Base-by-base conservation (phyloP, 768 basidiomycete species). In the Trametopsis cervina region DNA sequence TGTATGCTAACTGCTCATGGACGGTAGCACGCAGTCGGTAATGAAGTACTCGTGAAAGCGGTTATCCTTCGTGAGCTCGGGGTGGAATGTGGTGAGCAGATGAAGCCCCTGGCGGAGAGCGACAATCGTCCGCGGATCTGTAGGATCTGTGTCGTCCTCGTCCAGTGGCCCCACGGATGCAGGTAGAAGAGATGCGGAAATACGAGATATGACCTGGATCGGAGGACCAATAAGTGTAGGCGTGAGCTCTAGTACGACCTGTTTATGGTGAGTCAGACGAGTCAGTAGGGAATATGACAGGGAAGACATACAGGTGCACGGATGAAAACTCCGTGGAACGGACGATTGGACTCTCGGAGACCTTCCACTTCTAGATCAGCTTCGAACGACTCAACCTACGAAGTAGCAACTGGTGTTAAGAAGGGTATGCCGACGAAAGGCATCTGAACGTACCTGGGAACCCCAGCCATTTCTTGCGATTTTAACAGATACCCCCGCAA, bases 11-110 rank as follows among this genome's bases (percentile, higher is more conserved):
- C 20, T 38, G 33, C 45, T 21, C 4, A 51, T 6, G 13, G 50
- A 45, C 1, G 50, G 50, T 35, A 62, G 53, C 13, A 93, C 86
- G 57, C 87, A 91, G 57, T 82, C 75, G 46, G 72, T 72, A 36
- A 95, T 72, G 60, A 95, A 97, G 63, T 88, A 95, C 51, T 95
- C 87, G 63, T 96, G 94, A 60, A 97, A 89, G 33, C 94, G 80
- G 49, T 77, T 67, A 59, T 98, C 95, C 48, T 75, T 73, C 20
- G 89, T 93, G 39, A 98, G 70, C 64, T 98, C 95, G 0, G 94
- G 95, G 60, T 98, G 95, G 69, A 96, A 97, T 0, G 85, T 89
- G 3, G 93, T 92, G 23, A 93, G 74, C 51, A 98, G 70, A 61
- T 91, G 83, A 22, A 69, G 72, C 22, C 94, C 94, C 60, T 96